Conservation (phyloP, 2,329 filamentous ascomycete species). For the Fusarium sp. region DNA sequence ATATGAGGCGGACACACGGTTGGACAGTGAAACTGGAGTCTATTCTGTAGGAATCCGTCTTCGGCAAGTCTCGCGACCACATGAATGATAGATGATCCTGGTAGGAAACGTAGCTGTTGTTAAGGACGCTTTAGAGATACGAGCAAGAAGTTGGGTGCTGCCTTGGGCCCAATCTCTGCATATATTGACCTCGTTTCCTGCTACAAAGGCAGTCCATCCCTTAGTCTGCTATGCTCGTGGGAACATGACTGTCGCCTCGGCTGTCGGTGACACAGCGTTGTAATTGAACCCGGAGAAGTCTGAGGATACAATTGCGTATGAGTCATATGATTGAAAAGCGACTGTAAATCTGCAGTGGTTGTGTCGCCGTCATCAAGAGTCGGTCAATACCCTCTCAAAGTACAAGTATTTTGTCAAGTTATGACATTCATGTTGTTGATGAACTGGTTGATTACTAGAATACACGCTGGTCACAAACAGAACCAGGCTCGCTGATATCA, state of each 20-base stretch:
- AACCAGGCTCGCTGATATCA: neutral
- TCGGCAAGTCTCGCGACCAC: constrained; percentile 4
- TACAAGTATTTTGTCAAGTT: neutral
- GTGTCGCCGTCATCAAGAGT: neutral
- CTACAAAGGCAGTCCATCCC: neutral
- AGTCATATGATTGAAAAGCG: neutral
- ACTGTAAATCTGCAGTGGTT: neutral
- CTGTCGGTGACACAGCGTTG: neutral
- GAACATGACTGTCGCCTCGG: neutral
- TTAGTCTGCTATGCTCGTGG: neutral
- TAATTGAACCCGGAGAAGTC: neutral
- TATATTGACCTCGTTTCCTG: neutral
- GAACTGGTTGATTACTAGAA: neutral
- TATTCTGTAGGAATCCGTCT: constrained; percentile 17
- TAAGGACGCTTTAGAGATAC: neutral
- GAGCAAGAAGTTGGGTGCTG: no score
- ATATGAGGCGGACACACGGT: constrained; percentile 2
- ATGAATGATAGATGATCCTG: neutral
- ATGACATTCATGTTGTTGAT: neutral
- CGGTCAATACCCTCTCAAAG: neutral
- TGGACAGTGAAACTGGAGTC: constrained; percentile 5
- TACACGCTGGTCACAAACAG: neutral
- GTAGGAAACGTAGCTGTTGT: neutral
- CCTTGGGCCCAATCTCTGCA: neutral
- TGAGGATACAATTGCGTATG: no score